These are phyloP conservation scores for Ceratocystis lukuohia DNA, from an alignment of 2,329 filamentous ascomycete genomes.

Conservation along the genomic window DNA sequence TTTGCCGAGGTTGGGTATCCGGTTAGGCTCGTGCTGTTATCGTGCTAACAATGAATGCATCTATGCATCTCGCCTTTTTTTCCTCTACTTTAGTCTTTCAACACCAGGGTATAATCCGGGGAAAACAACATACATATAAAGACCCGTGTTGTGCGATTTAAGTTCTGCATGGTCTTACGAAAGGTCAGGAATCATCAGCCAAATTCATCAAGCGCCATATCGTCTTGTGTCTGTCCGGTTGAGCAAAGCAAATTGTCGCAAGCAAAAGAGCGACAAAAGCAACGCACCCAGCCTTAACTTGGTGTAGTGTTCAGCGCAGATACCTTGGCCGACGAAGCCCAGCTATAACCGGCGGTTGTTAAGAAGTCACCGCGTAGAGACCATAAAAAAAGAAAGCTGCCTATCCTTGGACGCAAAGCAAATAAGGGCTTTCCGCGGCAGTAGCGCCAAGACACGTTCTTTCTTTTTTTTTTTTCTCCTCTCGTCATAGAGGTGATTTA, in stretches of 20 bases:
- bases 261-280: background rate
- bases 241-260: background rate
- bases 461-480: too few species aligned
- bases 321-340: constrained; percentile 12
- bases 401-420: background rate
- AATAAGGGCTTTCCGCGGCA: background rate
- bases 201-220: background rate
- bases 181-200: background rate
- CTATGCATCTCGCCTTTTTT: too few species aligned
- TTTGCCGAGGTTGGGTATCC: too few species aligned
- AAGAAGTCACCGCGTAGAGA: background rate
- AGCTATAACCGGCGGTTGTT: constrained; percentile 17
- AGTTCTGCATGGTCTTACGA: background rate
- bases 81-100: too few species aligned
- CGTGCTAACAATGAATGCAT: too few species aligned
- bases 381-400: background rate
- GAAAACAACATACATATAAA: too few species aligned
- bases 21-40: too few species aligned
- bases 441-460: background rate
- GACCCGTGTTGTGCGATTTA: too few species aligned
- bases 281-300: background rate
- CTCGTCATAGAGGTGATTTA: too few species aligned
- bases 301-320: background rate
- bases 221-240: background rate
- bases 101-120: too few species aligned